Percentiles rank a stretch among this genome's conserved stretches.
phyloP scores from a whole-genome alignment of 2,329 filamentous ascomycete genomes.

The Talaromyces sp. region DNA sequence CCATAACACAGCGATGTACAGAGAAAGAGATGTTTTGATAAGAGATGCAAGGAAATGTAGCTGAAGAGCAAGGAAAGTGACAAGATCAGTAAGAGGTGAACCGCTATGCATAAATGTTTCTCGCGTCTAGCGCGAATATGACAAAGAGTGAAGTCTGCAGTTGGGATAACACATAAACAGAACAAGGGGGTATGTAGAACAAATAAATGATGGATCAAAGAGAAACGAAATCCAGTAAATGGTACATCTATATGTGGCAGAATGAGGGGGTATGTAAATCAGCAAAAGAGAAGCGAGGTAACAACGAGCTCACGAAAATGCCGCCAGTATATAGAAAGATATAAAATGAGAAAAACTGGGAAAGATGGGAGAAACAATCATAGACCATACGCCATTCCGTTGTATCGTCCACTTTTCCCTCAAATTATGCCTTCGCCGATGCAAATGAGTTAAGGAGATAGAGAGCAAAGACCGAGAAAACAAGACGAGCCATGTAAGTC shows the following conservation, averaged over 20 bases:
- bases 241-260: conserved; percentile 35
- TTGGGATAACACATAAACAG: conserved; percentile 18
- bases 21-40: conserved; percentile 9
- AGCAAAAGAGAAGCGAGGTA: conserved; percentile 14
- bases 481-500: not conserved
- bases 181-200: conserved; percentile 21
- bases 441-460: conserved; percentile 15
- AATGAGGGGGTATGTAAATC: conserved; percentile 35
- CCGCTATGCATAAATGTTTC: conserved; percentile 17
- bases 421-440: conserved; percentile 8
- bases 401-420: conserved; percentile 14
- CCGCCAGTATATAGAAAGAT: conserved; percentile 7
- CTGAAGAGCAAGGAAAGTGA: conserved; percentile 3
- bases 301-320: conserved; percentile 9
- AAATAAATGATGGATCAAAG: conserved; percentile 27
- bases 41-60: conserved; percentile 23
- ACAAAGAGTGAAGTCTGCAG: conserved; percentile 19
- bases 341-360: not conserved
- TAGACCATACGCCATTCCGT: conserved; percentile 15
- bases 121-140: conserved; percentile 19
- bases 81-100: conserved; percentile 16
- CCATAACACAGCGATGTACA: conserved; percentile 18
- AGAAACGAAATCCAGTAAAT: conserved; percentile 26
- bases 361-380: conserved; percentile 1
- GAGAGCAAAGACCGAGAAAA: conserved; percentile 13